Base-by-base conservation (phyloP, 257 asterid genomes). In the Coffea eugenioides region DNA sequence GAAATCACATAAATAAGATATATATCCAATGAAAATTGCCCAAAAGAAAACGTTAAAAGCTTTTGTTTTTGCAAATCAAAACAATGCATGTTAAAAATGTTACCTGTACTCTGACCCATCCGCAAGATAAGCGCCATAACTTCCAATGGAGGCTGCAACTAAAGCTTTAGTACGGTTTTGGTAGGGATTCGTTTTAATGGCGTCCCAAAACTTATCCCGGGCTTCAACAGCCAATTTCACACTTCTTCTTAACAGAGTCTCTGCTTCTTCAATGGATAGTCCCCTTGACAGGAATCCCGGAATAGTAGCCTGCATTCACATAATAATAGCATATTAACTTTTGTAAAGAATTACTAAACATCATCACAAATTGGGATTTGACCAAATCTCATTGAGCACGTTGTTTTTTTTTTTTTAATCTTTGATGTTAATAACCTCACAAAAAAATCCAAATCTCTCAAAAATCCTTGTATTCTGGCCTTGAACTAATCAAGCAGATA, bases 91-190 rank as follows among this genome's bases (percentile, higher is more conserved):
- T 23, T 48, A 14, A 21, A 51, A 3, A 13, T 69, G 54, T 12
- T 61, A 91, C 97, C 93, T 89, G 91, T 92, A 93, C 76, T 93
- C 97, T n/a, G 98, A 93, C n/a, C 98, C 98, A 88, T 93, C 94
- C 0, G 97, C 94, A 79, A 93, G 96, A 84, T 88, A 93, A 14
- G 97, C 97, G 74, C 98, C 98, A 72, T 90, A 93, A 88, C 98
- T 92, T 82, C 98, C 98, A 73, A 93, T 87, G 41, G 98, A 93
- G 76, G 97, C 97, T 46, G 97, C 98, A 78, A 93, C 92, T 8
- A 92, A 80, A 71, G 96, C 96, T 88, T 89, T 80, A 81, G 87
- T 88, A 82, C 87, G 83, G 41, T 69, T 82, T 54, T 89, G 82
- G 46, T 81, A 86, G 9, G 85, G 61, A 72, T 78, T 86, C 77